Percentiles rank a stretch among this genome's conserved stretches.
These are phyloP conservation scores for Candida sp. DNA, from an alignment of 1,139 yeast genomes.

Conservation along the genomic window DNA sequence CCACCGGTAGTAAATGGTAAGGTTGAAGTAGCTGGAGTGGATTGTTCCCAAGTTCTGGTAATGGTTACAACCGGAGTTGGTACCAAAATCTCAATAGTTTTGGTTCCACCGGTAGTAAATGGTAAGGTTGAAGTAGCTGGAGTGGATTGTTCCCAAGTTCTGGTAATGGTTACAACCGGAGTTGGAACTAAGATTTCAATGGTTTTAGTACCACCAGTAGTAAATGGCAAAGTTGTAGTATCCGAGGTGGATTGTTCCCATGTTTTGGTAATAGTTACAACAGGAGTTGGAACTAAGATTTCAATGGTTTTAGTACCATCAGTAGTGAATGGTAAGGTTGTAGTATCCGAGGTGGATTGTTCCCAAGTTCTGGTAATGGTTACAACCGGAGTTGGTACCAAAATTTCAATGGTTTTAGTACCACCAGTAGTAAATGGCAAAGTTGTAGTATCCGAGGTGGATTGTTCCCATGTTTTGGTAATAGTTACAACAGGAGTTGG, in stretches of 20 bases:
- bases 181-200: slow-evolving; percentile 14
- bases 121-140: slow-evolving; percentile 4
- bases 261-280: slow-evolving; percentile 2
- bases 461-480: slow-evolving; percentile 6
- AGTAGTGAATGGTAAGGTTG: slow-evolving; percentile 6
- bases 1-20: slow-evolving; percentile 4
- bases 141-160: slow-evolving; percentile 6
- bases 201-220: slow-evolving; percentile 9
- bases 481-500: slow-evolving; percentile 9
- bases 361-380: slow-evolving; percentile 9
- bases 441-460: slow-evolving; percentile 5
- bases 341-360: slow-evolving; percentile 7
- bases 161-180: slow-evolving; percentile 8
- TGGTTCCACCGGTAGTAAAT: slow-evolving; percentile 4
- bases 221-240: background rate
- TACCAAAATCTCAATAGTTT: background rate
- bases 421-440: slow-evolving; percentile 8
- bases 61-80: slow-evolving; percentile 9
- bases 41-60: slow-evolving; percentile 7
- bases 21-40: background rate
- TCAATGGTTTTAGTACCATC: slow-evolving; percentile 4
- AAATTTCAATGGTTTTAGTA: slow-evolving; percentile 12
- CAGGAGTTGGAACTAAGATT: slow-evolving; percentile 12
- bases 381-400: slow-evolving; percentile 12
- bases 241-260: background rate